phyloP scores from a whole-genome alignment of 2,329 filamentous ascomycete genomes.

The Dactylonectria macrodidyma region DNA sequence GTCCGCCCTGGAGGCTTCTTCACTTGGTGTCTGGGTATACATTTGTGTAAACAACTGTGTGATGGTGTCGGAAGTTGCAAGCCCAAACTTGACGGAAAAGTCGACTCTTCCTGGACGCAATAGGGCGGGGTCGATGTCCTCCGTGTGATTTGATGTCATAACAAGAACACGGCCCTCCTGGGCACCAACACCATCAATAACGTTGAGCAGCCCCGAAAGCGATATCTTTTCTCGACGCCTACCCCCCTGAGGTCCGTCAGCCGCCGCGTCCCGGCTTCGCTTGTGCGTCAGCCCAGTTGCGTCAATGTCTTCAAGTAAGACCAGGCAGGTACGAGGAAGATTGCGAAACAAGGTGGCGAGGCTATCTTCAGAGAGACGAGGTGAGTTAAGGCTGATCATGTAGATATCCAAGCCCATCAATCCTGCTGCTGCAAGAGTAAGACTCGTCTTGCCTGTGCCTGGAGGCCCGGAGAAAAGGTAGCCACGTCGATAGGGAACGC shows the following conservation, averaged over 20 bases:
- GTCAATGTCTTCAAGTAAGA: constrained; percentile 37
- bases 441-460: constrained; percentile 40
- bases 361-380: constrained; percentile 28
- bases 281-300: constrained; percentile 27
- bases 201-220: constrained; percentile 77
- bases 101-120: constrained; percentile 31
- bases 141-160: constrained; percentile 76
- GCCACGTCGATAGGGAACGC: constrained; percentile 41
- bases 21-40: constrained; percentile 13
- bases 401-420: constrained; percentile 29
- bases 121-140: constrained; percentile 20
- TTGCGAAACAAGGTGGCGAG: constrained; percentile 27
- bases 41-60: constrained; percentile 27
- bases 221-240: constrained; percentile 25
- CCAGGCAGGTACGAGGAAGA: constrained; percentile 27
- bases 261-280: not conserved
- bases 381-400: constrained; percentile 33
- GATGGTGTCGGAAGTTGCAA: constrained; percentile 27
- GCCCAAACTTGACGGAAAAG: constrained; percentile 24
- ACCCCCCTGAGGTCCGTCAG: not conserved
- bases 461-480: constrained; percentile 42
- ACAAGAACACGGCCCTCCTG: constrained; percentile 78
- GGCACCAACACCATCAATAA: constrained; percentile 77
- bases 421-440: constrained; percentile 34
- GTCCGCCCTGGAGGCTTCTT: not conserved